Evolutionary conservation across 2,329 filamentous ascomycete species (phyloP), one percentile per base, ranked within the genome.

Genomic region (Alternaria burnsii): DNA sequence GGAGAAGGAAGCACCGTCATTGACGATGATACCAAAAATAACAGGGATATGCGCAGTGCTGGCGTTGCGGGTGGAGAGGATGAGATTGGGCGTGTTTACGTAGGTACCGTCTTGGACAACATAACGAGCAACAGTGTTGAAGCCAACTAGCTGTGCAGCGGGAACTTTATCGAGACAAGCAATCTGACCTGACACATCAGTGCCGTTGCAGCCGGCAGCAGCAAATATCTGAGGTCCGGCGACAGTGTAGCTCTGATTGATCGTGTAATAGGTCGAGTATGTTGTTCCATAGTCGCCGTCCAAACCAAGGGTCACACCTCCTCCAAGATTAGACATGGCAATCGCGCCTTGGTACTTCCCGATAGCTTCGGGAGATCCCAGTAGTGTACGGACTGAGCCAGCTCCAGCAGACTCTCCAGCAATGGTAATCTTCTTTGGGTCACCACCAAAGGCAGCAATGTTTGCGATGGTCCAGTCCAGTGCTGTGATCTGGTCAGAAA

Each of bases 101-200:
- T 85, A 86, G 9, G 78, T 83, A 26, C 86, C 86, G 60, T 89
- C 87, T 50, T 88, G 83, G 7, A 89, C 86, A 5, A 87, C 81
- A 59, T 84, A 86, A 42, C 84, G 81, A 4, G 84, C 83, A 11
- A 80, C 76, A 0, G 79, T 80, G 9, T 68, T 63, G n/a, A 83
- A 68, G 5, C 67, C 68, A 5, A 79, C 77, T 3, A 87, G 73
- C 0, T 75, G 76, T 4, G 74, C 65, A 0, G 83, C 78, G 0
- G 84, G 82, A 5, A 86, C 68, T 32, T 79, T 71, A 40, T 84
- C 81, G 20, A 89, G 80, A 65, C 87, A 88, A 18, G 82, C 79
- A 34, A 88, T 84, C 36, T 85, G 82, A 4, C 81, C 82, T 3
- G 76, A 73, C 3, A 84, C 58, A 6, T 69, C 68, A 11, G 81